phyloP scores from a whole-genome alignment of 139 green algal genomes.

The Coelastrella sp. region DNA sequence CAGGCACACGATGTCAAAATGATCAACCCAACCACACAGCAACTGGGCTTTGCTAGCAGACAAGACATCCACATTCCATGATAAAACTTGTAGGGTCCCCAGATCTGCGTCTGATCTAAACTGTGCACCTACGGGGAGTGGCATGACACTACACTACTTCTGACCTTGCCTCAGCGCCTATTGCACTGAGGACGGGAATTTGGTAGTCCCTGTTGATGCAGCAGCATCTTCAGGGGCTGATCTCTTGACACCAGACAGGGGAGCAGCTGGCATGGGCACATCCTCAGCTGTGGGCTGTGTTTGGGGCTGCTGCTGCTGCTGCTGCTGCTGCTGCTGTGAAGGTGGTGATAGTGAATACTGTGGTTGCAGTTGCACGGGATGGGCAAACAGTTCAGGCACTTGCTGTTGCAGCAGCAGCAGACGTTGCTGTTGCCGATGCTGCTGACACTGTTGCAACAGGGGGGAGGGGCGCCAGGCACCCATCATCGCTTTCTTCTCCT shows the following conservation, averaged over 20 bases:
- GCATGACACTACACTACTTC: background rate
- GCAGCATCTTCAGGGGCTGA: background rate
- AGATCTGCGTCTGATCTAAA: background rate
- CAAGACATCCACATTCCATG: background rate
- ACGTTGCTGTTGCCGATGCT: background rate
- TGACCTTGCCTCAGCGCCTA: background rate
- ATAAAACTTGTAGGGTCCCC: background rate
- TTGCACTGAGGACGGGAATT: background rate
- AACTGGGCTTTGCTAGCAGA: background rate
- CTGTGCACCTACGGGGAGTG: background rate
- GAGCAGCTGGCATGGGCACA: background rate
- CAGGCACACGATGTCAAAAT: background rate
- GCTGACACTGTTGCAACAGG: background rate
- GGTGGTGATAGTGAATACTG: background rate
- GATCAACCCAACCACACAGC: background rate
- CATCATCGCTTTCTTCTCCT: background rate
- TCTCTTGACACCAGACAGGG: background rate
- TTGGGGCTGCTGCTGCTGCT: no score
- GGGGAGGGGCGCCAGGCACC: background rate
- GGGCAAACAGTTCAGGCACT: background rate
- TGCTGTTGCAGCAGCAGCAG: background rate
- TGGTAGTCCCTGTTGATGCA: background rate
- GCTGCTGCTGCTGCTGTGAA: background rate
- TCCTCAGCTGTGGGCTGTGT: background rate
- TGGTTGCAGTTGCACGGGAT: background rate